Conservation (phyloP, 805 yeast genomes). For the Cyberlindnera xylosilytica region DNA sequence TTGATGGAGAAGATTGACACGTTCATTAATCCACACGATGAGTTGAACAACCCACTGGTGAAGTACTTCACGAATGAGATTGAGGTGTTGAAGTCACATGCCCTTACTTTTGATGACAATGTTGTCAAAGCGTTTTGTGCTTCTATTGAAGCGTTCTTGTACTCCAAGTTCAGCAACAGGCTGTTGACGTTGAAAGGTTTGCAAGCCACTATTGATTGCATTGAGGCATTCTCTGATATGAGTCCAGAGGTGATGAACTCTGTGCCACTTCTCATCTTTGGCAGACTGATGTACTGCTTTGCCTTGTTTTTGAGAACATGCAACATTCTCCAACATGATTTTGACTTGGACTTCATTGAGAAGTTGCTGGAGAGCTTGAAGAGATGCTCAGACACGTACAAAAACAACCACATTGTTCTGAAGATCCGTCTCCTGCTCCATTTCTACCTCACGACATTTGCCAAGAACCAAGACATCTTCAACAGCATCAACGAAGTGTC, state of each 20-base stretch:
- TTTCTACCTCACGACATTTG: constrained; percentile 28
- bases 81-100: constrained; percentile 8
- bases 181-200: constrained; percentile 22
- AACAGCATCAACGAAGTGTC: constrained; percentile 18
- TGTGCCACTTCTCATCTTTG: constrained; percentile 24
- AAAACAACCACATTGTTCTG: constrained; percentile 20
- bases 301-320: constrained; percentile 25
- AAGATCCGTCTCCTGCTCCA: constrained; percentile 25
- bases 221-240: constrained; percentile 17
- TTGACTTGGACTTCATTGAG: constrained; percentile 17
- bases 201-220: constrained; percentile 20
- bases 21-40: constrained; percentile 15
- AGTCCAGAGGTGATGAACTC: constrained; percentile 15
- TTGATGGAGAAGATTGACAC: constrained; percentile 52
- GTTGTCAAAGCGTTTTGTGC: constrained; percentile 20
- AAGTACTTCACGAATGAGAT: constrained; percentile 19
- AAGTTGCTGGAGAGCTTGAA: constrained; percentile 17
- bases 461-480: constrained; percentile 26
- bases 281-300: constrained; percentile 28
- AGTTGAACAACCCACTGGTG: constrained; percentile 19
- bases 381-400: constrained; percentile 15
- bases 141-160: constrained; percentile 27
- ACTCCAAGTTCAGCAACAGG: constrained; percentile 18
- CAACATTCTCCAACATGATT: constrained; percentile 19
- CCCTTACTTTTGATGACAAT: constrained; percentile 11